These are phyloP conservation scores for Kalanchoe fedtschenkoi DNA, from an alignment of 164 flowering plant genomes.

Conservation along the genomic window DNA sequence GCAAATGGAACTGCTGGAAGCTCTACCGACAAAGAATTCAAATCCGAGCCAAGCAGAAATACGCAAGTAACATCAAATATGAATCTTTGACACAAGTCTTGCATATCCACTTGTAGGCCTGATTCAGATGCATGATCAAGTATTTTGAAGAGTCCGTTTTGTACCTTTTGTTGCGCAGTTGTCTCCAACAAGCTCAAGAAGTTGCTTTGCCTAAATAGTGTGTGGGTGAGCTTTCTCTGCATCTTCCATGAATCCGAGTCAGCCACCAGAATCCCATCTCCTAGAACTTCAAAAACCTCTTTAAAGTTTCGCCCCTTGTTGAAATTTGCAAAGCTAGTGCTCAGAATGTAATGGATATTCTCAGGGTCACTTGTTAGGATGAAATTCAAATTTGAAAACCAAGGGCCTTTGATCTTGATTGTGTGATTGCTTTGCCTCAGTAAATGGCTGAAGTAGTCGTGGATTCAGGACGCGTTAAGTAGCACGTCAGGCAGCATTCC, in stretches of 20 bases:
- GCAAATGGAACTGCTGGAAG: background rate
- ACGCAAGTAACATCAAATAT: too few relatives aligned
- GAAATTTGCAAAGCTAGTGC: constrained; percentile 4
- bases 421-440: background rate
- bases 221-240: background rate
- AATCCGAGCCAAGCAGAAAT: background rate
- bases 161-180: background rate
- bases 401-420: constrained; percentile 1
- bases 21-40: background rate
- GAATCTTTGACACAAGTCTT: background rate
- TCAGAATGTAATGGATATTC: constrained; percentile 4
- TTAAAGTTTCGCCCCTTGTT: background rate
- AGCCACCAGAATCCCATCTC: constrained; percentile 1
- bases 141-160: background rate
- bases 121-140: background rate
- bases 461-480: background rate
- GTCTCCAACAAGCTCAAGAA: background rate
- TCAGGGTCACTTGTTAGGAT: constrained; percentile 2
- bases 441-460: background rate
- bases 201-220: background rate
- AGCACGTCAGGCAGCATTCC: background rate
- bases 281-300: background rate
- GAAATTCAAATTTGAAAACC: background rate
- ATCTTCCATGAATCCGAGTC: background rate
- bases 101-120: background rate